These are phyloP conservation scores for Xylaria cubensis DNA, from an alignment of 495 filamentous ascomycete genomes.

Conservation along the genomic window DNA sequence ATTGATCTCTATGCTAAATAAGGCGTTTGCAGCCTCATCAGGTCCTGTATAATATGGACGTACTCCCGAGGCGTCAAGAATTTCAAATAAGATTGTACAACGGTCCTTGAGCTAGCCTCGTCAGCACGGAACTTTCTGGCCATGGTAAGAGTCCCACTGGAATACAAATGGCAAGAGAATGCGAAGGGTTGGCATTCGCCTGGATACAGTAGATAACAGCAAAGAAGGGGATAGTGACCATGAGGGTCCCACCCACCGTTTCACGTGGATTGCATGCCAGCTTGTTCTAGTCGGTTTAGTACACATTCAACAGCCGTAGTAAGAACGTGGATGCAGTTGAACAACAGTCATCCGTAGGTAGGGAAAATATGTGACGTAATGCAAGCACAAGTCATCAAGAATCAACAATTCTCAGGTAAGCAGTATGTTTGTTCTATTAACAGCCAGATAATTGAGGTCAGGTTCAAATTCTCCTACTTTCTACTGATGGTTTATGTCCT, in stretches of 20 bases:
- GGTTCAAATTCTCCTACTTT: neutral
- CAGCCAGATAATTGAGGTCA: neutral
- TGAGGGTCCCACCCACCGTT: neutral
- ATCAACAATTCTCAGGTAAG: neutral
- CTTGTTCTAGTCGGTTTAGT: neutral
- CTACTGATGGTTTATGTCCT: neutral
- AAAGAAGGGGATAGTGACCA: neutral
- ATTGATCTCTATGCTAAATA: neutral
- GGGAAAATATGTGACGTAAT: neutral
- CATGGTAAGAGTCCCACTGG: neutral
- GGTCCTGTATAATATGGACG: neutral
- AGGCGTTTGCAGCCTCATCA: neutral
- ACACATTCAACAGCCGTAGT: neutral
- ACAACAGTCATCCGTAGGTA: neutral
- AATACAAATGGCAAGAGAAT: neutral
- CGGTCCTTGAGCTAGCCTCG: neutral
- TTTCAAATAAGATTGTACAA: neutral
- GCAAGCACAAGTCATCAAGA: neutral
- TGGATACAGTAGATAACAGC: no score
- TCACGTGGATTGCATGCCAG: neutral
- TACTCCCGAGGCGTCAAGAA: neutral
- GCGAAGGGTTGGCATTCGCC: no score
- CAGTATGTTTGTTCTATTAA: neutral
- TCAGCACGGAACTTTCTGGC: neutral
- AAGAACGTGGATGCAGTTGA: neutral